Conservation (phyloP, 225 moss, liverwort and hornwort genomes). For the Bryum argenteum region DNA sequence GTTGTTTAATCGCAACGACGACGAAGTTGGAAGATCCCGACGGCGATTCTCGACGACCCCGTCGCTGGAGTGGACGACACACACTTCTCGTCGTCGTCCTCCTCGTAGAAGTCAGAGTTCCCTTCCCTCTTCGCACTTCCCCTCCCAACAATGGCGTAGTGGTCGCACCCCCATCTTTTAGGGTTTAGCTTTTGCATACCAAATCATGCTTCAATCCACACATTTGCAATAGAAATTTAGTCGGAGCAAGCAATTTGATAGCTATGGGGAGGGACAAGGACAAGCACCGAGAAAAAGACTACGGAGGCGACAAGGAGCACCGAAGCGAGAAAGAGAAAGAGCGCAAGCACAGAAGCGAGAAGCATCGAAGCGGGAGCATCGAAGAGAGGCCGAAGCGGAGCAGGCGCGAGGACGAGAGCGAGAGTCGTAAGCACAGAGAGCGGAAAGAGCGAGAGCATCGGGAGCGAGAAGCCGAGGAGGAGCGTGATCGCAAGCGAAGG, state of each 20-base stretch:
- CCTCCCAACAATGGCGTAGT: background rate
- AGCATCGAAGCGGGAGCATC: constrained; percentile 53
- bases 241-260: background rate
- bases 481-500: constrained; percentile 59
- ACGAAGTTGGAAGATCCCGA: background rate
- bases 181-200: constrained; percentile 28
- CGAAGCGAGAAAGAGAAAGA: constrained; percentile 57
- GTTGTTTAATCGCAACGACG: too few relatives aligned
- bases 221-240: constrained; percentile 10
- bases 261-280: constrained; percentile 64
- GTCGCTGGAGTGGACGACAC: background rate
- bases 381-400: constrained; percentile 58
- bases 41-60: constrained; percentile 12
- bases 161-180: constrained; percentile 24
- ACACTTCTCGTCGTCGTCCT: constrained; percentile 14
- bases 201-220: too few relatives aligned
- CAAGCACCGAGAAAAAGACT: constrained; percentile 53
- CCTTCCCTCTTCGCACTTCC: too few relatives aligned
- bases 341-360: constrained; percentile 41
- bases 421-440: constrained; percentile 44
- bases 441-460: constrained; percentile 52
- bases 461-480: constrained; percentile 54
- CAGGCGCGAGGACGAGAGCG: constrained; percentile 41
- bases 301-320: constrained; percentile 56
- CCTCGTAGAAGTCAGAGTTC: too few relatives aligned